phyloP scores from a whole-genome alignment of 208 protist species.

The Zelonia costaricensis region DNA sequence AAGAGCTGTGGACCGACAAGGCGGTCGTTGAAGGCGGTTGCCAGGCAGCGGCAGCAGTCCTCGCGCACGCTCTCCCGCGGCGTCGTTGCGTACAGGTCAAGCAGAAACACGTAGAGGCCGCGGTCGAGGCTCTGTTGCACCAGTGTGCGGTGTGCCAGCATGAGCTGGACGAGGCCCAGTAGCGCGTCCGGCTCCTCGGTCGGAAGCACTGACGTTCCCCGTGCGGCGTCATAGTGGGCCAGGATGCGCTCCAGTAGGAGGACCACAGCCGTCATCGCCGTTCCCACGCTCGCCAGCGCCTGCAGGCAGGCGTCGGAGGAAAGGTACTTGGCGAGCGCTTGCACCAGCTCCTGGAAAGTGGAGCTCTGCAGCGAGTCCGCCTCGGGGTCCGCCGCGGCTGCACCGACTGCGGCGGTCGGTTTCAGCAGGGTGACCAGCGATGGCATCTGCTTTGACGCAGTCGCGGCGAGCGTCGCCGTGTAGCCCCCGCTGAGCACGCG shows the following conservation, averaged over 20 bases:
- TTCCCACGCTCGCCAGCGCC: constrained; percentile 24
- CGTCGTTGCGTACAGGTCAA: constrained; percentile 63
- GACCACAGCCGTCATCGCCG: constrained; percentile 24
- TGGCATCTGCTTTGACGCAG: constrained; percentile 21
- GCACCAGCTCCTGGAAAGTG: constrained; percentile 33
- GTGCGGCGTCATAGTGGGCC: neutral
- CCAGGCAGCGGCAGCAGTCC: constrained; percentile 50
- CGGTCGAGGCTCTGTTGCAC: constrained; percentile 75
- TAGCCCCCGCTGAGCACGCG: constrained; percentile 17
- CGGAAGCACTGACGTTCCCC: neutral
- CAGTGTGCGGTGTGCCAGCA: constrained; percentile 46
- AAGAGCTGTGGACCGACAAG: constrained; percentile 86
- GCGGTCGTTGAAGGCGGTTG: constrained; percentile 76
- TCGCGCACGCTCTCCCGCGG: constrained; percentile 41
- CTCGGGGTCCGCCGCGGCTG: neutral
- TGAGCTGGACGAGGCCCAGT: constrained; percentile 23
- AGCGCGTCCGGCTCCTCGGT: constrained; percentile 13
- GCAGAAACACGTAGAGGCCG: constrained; percentile 75
- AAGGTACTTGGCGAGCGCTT: constrained; percentile 26
- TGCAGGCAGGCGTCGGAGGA: constrained; percentile 28
- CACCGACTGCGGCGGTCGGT: neutral
- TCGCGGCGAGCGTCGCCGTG: constrained; percentile 9
- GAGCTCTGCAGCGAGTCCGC: neutral
- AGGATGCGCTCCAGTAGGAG: constrained; percentile 23
- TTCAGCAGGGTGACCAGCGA: constrained; percentile 7